These are phyloP conservation scores for Fusarium miscanthi DNA, from an alignment of 2,329 filamentous ascomycete genomes.

Conservation along the genomic window DNA sequence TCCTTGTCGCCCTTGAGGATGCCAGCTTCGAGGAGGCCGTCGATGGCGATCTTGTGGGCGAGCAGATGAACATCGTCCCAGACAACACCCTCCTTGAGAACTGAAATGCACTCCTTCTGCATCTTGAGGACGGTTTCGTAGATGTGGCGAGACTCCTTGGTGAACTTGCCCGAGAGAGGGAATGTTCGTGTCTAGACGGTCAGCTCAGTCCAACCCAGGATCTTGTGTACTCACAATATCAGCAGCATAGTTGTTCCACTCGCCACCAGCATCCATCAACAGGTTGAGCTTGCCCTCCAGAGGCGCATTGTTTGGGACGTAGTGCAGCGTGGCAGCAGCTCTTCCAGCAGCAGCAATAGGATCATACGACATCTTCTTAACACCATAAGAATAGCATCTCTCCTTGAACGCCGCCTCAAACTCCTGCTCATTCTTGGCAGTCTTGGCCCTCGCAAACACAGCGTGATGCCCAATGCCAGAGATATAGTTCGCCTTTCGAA, in stretches of 20 bases:
- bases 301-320: slow-evolving; percentile 80
- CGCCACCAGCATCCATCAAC: slow-evolving; percentile 84
- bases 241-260: slow-evolving; percentile 78
- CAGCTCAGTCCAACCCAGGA: background rate
- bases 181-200: slow-evolving; percentile 79
- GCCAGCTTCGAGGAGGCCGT: slow-evolving; percentile 79
- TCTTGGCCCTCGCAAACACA: slow-evolving; percentile 69
- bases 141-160: slow-evolving; percentile 75
- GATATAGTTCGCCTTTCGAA: slow-evolving; percentile 77
- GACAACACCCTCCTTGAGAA: slow-evolving; percentile 76
- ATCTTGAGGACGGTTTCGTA: slow-evolving; percentile 88
- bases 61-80: slow-evolving; percentile 87
- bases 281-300: slow-evolving; percentile 79
- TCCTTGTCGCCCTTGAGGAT: slow-evolving; percentile 75
- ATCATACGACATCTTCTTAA: slow-evolving; percentile 86
- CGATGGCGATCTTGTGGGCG: slow-evolving; percentile 84
- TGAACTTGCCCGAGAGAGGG: slow-evolving; percentile 79
- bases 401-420: slow-evolving; percentile 85
- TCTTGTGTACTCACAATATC: slow-evolving; percentile 63
- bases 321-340: slow-evolving; percentile 87
- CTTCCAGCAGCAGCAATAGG: slow-evolving; percentile 85
- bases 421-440: slow-evolving; percentile 81
- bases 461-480: slow-evolving; percentile 74
- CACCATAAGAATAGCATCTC: slow-evolving; percentile 78
- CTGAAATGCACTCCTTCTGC: slow-evolving; percentile 81